phyloP scores from a whole-genome alignment of 257 asterid genomes.

The Fraxinus anomala region DNA sequence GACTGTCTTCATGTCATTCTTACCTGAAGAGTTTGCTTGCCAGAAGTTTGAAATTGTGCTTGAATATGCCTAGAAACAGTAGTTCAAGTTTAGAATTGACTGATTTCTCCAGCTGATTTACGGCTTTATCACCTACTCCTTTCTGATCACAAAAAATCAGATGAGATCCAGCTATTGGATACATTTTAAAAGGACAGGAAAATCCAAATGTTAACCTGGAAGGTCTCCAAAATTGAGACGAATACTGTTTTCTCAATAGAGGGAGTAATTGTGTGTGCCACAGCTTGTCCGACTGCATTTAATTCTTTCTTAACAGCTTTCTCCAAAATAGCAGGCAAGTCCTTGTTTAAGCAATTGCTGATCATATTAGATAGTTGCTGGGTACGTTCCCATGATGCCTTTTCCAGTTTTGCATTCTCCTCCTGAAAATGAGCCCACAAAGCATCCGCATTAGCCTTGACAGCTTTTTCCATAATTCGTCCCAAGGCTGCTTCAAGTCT shows the following conservation, averaged over 20 bases:
- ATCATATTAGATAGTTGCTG: conserved; percentile 64
- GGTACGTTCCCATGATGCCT: conserved; percentile 64
- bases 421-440: conserved; percentile 88
- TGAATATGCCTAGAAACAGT: conserved; percentile 84
- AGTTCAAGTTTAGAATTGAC: conserved; percentile 79
- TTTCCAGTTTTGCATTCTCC: conserved; percentile 83
- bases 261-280: conserved; percentile 70
- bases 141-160: conserved; percentile 58
- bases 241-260: conserved; percentile 75
- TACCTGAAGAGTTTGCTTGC: conserved; percentile 98
- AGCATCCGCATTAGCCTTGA: conserved; percentile 81
- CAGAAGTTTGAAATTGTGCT: conserved; percentile 89
- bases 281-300: conserved; percentile 69
- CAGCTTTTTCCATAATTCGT: conserved; percentile 69
- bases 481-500: conserved; percentile 83
- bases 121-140: conserved; percentile 93
- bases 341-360: conserved; percentile 74
- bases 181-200: conserved; percentile 13
- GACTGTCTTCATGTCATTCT: conserved; percentile 3
- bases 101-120: conserved; percentile 85
- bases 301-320: conserved; percentile 79
- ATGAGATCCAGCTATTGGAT: conserved; percentile 21
- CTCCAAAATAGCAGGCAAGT: conserved; percentile 72
- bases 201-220: conserved; percentile 60
- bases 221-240: conserved; percentile 64